Evolutionary conservation across 2,329 filamentous ascomycete species (phyloP).

Genomic region (Mycocentrospora acerina): DNA sequence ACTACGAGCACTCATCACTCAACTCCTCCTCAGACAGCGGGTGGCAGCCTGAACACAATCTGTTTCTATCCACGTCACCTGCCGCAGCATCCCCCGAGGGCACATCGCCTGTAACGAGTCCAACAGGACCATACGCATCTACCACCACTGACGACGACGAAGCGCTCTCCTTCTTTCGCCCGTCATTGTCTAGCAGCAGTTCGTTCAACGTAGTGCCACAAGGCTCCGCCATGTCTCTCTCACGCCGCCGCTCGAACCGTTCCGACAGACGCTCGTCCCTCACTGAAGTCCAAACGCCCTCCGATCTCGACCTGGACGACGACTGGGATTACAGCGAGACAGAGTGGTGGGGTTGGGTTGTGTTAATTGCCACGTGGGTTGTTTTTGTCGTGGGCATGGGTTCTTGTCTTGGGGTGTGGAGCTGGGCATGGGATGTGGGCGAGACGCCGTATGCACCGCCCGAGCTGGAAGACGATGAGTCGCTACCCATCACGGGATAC

Average conservation of each 20-base stretch:
- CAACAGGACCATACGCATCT: conserved; percentile 64
- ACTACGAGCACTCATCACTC: conserved; percentile 40
- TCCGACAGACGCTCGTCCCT: conserved; percentile 25
- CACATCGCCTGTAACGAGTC: conserved; percentile 48
- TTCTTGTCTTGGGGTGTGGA: conserved; percentile 92
- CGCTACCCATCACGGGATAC: conserved; percentile 92
- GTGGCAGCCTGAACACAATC: conserved; percentile 19
- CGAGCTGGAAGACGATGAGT: conserved; percentile 92
- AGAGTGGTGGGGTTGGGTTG: conserved; percentile 97
- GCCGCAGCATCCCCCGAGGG: conserved; percentile 7
- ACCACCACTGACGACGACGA: conserved; percentile 89
- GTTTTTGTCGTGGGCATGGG: conserved; percentile 98
- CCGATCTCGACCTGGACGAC: conserved; percentile 42
- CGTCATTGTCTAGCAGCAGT: conserved; percentile 44
- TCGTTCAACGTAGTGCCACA: conserved; percentile 31
- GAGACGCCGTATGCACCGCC: conserved; percentile 94
- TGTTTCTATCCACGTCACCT: conserved; percentile 19
- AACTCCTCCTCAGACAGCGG: conserved; percentile 38
- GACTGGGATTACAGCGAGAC: conserved; percentile 93
- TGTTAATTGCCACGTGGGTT: conserved; percentile 87
- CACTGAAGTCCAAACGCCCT: conserved; percentile 23
- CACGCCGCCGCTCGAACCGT: conserved; percentile 35
- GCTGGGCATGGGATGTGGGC: conserved; percentile 98
- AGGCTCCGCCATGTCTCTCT: conserved; percentile 22
- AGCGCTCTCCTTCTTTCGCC: conserved; percentile 60